These are phyloP conservation scores for Cubamyces sp. DNA, from an alignment of 768 basidiomycete genomes.

Conservation along the genomic window DNA sequence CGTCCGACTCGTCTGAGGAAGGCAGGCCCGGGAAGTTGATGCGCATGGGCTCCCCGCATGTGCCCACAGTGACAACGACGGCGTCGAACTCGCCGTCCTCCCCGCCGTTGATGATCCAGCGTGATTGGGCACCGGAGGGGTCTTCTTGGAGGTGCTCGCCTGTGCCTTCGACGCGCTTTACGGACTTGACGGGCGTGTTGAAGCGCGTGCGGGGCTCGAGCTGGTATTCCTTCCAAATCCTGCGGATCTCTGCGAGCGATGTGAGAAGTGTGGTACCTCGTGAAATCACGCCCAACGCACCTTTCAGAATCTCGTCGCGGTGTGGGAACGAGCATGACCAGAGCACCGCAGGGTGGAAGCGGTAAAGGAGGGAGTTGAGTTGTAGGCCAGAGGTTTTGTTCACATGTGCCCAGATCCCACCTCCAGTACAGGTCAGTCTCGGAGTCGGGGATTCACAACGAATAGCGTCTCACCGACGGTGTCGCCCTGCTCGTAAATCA, in stretches of 20 bases:
- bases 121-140: conserved; percentile 12
- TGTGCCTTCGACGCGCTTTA: conserved; percentile 33
- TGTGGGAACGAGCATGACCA: conserved; percentile 51
- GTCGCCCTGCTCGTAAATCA: conserved; percentile 46
- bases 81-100: conserved; percentile 52
- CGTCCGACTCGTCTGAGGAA: conserved; percentile 3
- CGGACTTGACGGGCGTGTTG: conserved; percentile 46
- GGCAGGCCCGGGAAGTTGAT: conserved; percentile 50
- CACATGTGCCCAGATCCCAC: conserved; percentile 56
- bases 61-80: conserved; percentile 52
- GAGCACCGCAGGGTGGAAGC: conserved; percentile 50
- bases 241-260: conserved; percentile 22
- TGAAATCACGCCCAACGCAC: conserved; percentile 30
- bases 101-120: conserved; percentile 54
- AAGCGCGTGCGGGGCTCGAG: conserved; percentile 51
- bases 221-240: conserved; percentile 52
- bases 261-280: background rate
- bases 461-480: conserved; percentile 26
- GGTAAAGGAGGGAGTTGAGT: conserved; percentile 54
- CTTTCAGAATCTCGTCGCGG: conserved; percentile 52
- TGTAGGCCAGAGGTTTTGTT: conserved; percentile 56
- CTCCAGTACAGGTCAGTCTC: conserved; percentile 22
- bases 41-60: conserved; percentile 52
- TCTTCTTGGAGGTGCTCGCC: conserved; percentile 24
- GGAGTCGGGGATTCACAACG: background rate